Evolutionary conservation across 176 grass and related monocot species (phyloP).

Genomic region (Cymbopogon citratus): DNA sequence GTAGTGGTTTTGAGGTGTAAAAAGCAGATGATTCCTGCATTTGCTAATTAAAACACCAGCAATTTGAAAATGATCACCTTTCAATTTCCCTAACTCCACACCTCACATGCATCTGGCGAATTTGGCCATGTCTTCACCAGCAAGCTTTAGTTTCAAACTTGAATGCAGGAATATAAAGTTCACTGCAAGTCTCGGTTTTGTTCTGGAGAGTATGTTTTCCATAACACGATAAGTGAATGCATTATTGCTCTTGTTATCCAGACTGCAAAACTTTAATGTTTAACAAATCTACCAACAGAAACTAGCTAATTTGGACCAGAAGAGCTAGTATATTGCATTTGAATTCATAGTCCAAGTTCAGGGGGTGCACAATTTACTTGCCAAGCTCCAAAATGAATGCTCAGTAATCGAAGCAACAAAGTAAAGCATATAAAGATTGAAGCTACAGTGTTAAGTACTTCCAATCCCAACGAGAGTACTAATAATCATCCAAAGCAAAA

Average conservation of each 20-base stretch:
- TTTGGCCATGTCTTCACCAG: conserved; percentile 25
- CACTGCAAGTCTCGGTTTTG: conserved; percentile 20
- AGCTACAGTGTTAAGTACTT: background rate
- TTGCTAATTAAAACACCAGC: background rate
- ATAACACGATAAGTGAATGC: conserved; percentile 12
- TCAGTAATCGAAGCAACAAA: background rate
- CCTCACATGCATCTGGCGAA: conserved; percentile 1
- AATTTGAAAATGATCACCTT: conserved; percentile 26
- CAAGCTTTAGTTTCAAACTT: conserved; percentile 24
- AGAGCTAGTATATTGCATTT: background rate
- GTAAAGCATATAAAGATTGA: background rate
- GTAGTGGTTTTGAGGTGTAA: background rate
- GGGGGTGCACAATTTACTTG: background rate
- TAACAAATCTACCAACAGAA: background rate
- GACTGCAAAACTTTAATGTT: background rate
- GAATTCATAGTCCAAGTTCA: background rate
- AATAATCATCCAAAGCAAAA: background rate
- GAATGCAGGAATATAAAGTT: conserved; percentile 16
- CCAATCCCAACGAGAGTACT: background rate
- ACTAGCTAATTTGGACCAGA: background rate
- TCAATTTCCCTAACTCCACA: conserved; percentile 24
- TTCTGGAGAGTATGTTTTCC: conserved; percentile 40
- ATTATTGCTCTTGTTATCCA: conserved; percentile 1
- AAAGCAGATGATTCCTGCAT: background rate
- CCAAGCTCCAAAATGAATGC: background rate